Evolutionary conservation across 106 monocot species (phyloP).

Genomic region (Allium fistulosum): DNA sequence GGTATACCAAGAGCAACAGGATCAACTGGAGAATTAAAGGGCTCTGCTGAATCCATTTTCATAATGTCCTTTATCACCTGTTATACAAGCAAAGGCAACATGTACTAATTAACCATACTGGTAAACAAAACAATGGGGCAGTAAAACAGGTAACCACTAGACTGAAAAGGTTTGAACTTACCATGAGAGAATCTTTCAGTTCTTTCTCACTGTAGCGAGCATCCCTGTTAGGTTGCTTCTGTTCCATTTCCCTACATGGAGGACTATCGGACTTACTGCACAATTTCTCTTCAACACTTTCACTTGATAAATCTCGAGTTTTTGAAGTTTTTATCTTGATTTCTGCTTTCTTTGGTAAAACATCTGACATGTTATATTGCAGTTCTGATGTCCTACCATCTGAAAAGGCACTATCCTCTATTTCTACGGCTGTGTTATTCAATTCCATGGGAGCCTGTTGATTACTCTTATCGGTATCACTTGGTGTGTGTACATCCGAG

Average conservation of each 20-base stretch:
- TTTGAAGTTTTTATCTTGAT: conserved; percentile 83
- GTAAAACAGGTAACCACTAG: neutral
- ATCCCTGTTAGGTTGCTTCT: conserved; percentile 20
- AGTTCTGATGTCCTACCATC: conserved; percentile 54
- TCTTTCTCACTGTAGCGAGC: conserved; percentile 48
- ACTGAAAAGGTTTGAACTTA: conserved; percentile 18
- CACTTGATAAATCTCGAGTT: conserved; percentile 21
- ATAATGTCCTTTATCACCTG: conserved; percentile 92
- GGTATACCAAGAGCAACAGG: conserved; percentile 91
- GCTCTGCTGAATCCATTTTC: conserved; percentile 98
- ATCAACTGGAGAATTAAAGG: conserved; percentile 88
- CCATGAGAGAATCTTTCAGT: conserved; percentile 50
- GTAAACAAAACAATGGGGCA: neutral
- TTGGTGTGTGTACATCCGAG: conserved; percentile 36
- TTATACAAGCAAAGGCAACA: conserved; percentile 4
- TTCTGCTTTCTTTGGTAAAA: conserved; percentile 47
- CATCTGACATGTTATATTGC: conserved; percentile 21
- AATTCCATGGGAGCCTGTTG: conserved; percentile 15
- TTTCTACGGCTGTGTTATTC: conserved; percentile 20
- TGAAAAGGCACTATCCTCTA: conserved; percentile 43
- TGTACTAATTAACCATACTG: neutral
- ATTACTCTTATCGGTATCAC: conserved; percentile 38
- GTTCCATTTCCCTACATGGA: conserved; percentile 21
- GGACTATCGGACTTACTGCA: conserved; percentile 15
- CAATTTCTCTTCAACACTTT: conserved; percentile 17